Percentiles rank a stretch among this genome's conserved stretches.
Conservation (phyloP, 2,329 filamentous ascomycete genomes). For the Davidsoniella virescens region DNA sequence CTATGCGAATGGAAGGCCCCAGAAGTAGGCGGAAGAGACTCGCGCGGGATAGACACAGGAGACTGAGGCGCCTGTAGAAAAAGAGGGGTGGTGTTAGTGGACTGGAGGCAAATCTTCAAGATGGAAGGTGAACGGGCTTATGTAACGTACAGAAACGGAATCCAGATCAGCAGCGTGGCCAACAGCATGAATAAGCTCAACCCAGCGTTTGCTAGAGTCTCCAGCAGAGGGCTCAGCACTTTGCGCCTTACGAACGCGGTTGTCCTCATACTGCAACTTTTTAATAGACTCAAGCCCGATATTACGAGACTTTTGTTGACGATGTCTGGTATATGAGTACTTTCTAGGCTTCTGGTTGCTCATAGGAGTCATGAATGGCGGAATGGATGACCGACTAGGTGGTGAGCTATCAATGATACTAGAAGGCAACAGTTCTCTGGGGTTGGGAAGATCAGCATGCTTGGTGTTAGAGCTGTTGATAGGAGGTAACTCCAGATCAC, state of each 20-base stretch:
- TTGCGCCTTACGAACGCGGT: slow-evolving; percentile 62
- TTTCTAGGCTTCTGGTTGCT: slow-evolving; percentile 63
- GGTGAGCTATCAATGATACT: slow-evolving; percentile 61
- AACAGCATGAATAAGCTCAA: slow-evolving; percentile 87
- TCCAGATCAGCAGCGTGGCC: slow-evolving; percentile 62
- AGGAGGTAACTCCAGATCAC: slow-evolving; percentile 6
- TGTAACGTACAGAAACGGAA: slow-evolving; percentile 59
- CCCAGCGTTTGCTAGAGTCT: slow-evolving; percentile 81
- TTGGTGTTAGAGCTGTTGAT: slow-evolving; percentile 5
- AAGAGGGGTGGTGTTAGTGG: neutral
- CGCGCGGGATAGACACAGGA: slow-evolving; percentile 45
- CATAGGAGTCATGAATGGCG: slow-evolving; percentile 60
- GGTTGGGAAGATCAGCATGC: slow-evolving; percentile 23
- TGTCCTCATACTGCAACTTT: slow-evolving; percentile 29
- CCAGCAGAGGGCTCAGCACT: slow-evolving; percentile 67
- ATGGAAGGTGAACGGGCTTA: neutral
- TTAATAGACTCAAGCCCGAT: slow-evolving; percentile 2
- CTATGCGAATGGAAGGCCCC: slow-evolving; percentile 38
- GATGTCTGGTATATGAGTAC: slow-evolving; percentile 68
- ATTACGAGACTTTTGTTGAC: slow-evolving; percentile 47
- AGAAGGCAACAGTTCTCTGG: slow-evolving; percentile 65
- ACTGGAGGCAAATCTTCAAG: neutral
- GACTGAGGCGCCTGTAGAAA: slow-evolving; percentile 42
- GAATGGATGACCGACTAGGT: slow-evolving; percentile 71
- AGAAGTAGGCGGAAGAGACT: slow-evolving; percentile 42